Evolutionary conservation across 2,329 filamentous ascomycete genomes (phyloP).

Genomic region (Pseudogymnoascus verrucosus): DNA sequence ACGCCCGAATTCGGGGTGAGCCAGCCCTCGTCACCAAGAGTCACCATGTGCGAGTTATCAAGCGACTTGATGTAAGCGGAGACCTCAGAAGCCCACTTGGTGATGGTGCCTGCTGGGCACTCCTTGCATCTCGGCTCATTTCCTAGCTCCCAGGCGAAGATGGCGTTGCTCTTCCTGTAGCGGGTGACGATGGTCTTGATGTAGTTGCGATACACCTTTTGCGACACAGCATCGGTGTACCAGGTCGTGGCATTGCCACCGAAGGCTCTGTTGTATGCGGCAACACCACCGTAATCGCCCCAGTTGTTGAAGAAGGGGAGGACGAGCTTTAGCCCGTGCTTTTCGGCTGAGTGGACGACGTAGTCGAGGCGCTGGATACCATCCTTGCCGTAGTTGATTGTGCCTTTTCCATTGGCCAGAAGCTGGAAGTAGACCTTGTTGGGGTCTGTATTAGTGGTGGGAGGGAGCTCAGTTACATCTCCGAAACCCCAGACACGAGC

Average conservation of each 20-base stretch:
- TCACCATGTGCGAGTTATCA: slow-evolving; percentile 53
- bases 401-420: slow-evolving; percentile 38
- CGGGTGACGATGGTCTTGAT: slow-evolving; percentile 50
- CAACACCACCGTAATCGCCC: slow-evolving; percentile 58
- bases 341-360: slow-evolving; percentile 51
- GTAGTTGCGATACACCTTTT: slow-evolving; percentile 50
- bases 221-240: slow-evolving; percentile 46
- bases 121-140: slow-evolving; percentile 59
- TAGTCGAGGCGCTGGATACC: slow-evolving; percentile 58
- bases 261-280: slow-evolving; percentile 47
- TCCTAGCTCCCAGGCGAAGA: slow-evolving; percentile 61
- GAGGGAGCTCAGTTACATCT: slow-evolving; percentile 38
- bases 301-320: slow-evolving; percentile 62
- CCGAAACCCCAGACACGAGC: slow-evolving; percentile 57
- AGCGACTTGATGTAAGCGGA: slow-evolving; percentile 57
- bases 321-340: slow-evolving; percentile 52
- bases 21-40: slow-evolving; percentile 56
- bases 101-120: slow-evolving; percentile 49
- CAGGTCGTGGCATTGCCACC: slow-evolving; percentile 44
- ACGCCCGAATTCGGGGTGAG: slow-evolving; percentile 32
- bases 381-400: slow-evolving; percentile 55
- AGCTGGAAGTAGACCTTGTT: slow-evolving; percentile 39
- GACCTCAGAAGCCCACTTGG: slow-evolving; percentile 49
- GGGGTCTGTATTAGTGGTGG: slow-evolving; percentile 28
- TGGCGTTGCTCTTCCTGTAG: slow-evolving; percentile 49